These are phyloP conservation scores for Arthroderma uncinatum DNA, from an alignment of 2,329 filamentous ascomycete genomes.

Conservation along the genomic window DNA sequence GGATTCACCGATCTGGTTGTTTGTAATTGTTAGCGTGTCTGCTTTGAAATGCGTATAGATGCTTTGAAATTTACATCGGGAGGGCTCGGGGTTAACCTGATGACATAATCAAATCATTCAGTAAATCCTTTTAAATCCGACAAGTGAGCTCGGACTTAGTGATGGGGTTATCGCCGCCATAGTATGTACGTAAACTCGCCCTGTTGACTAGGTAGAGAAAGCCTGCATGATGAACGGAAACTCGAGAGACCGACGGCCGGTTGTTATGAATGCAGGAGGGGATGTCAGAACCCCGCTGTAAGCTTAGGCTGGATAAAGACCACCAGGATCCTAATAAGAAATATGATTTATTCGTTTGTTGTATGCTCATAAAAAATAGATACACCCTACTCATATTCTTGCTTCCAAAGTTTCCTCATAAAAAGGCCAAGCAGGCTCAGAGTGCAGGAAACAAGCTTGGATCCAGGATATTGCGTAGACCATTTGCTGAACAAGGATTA, in stretches of 20 bases:
- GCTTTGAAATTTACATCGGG: too few species aligned
- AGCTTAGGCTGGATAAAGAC: neutral
- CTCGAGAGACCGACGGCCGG: too few species aligned
- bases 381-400: neutral
- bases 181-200: too few species aligned
- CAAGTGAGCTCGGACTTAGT: neutral
- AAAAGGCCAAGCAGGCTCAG: neutral
- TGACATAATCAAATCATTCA: neutral
- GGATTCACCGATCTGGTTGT: too few species aligned
- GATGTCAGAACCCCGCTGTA: too few species aligned
- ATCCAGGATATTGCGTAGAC: neutral
- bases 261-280: too few species aligned
- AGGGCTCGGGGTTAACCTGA: neutral
- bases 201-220: too few species aligned
- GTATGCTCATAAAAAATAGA: neutral
- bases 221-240: too few species aligned
- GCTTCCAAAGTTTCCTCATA: neutral
- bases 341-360: neutral
- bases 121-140: neutral
- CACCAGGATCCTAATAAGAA: neutral
- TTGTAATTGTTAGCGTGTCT: too few species aligned
- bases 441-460: neutral
- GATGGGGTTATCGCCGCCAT: neutral
- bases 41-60: too few species aligned
- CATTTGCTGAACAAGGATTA: conserved; percentile 29